Evolutionary conservation across 1,284 basidiomycete species (phyloP).

Genomic region (Cryptococcus deneoformans): DNA sequence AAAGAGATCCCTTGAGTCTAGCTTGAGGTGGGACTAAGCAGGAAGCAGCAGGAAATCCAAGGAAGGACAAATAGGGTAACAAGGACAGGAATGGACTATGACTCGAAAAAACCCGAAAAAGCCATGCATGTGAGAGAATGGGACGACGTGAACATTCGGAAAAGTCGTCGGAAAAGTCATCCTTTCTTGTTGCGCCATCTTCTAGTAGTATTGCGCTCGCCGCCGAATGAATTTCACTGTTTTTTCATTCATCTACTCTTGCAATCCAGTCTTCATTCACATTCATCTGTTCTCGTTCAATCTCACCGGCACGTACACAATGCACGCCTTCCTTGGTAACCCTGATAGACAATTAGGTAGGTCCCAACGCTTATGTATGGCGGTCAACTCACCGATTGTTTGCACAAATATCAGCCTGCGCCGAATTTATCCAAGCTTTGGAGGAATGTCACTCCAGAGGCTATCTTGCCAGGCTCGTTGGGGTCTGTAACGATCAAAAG

Average conservation of each 20-base stretch:
- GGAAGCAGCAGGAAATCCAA: too few species aligned
- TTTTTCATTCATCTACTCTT: background rate
- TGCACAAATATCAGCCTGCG: slow-evolving; percentile 29
- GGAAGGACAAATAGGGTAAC: background rate
- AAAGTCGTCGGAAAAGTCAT: too few species aligned
- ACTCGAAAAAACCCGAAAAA: too few species aligned
- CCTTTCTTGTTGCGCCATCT: background rate
- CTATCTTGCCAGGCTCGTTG: slow-evolving; percentile 26
- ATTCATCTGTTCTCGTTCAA: background rate
- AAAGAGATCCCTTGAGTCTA: background rate
- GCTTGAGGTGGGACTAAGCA: too few species aligned
- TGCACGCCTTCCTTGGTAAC: slow-evolving; percentile 45
- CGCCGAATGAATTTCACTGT: background rate
- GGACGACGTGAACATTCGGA: background rate
- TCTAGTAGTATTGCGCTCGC: background rate
- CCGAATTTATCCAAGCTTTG: slow-evolving; percentile 45
- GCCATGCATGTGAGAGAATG: too few species aligned
- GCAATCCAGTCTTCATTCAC: background rate
- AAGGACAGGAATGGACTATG: background rate
- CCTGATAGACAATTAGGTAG: slow-evolving; percentile 42
- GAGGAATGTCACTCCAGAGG: slow-evolving; percentile 43
- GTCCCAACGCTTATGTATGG: slow-evolving; percentile 8
- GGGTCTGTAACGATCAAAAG: slow-evolving; percentile 66
- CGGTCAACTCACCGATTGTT: background rate
- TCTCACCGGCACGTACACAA: slow-evolving; percentile 1